Base-by-base conservation (phyloP, 208 protist genomes). In the Trypanosoma avium region DNA sequence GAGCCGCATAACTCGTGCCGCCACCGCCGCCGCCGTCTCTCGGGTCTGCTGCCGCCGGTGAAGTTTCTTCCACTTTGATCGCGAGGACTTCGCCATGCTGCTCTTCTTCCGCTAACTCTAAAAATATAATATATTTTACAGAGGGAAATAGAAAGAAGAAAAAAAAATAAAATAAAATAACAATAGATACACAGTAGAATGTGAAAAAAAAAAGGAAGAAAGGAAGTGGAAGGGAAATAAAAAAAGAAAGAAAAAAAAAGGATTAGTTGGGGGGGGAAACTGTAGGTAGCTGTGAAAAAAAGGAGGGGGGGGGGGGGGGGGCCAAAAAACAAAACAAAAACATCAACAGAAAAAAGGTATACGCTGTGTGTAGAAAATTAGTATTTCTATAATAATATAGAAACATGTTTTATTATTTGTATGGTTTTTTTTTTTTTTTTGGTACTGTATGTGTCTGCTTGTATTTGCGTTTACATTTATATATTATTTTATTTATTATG, bases 21-120 rank as follows among this genome's bases (percentile, higher is more conserved):
- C 33, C 0, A 84, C 82, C 48, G 79, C 77, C 9, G 42, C 62
- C 24, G 70, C 29, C 53, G 84, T 80, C 42, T 61, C 67, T 35
- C 79, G 40, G 6, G 88, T 80, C 30, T 67, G 69, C 61, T 88
- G 72, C 3, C 88, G 84, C 40, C 76, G 74, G 64, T 94, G 88
- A 40, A 73, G 30, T 59, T 90, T 89, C 75, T 94, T 94, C 88
- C 88, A 94, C 55, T 91, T 94, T 40, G 84, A 92, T 12, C 88
- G 88, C 22, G 75, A 81, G 1, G 84, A 92, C 69, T 94, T 94
- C 60, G 84, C 88, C 88, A 94, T 93, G 35, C 12, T 53, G 43
- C 21, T 48, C 46, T 68, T 12, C 24, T 27, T 36, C 30, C 50
- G 48, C 22, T 24, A 61, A 12, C 32, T 67, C 29, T 29, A 27